Evolutionary conservation across 768 basidiomycete species (phyloP).

Genomic region (Pleurotus ostreatus): DNA sequence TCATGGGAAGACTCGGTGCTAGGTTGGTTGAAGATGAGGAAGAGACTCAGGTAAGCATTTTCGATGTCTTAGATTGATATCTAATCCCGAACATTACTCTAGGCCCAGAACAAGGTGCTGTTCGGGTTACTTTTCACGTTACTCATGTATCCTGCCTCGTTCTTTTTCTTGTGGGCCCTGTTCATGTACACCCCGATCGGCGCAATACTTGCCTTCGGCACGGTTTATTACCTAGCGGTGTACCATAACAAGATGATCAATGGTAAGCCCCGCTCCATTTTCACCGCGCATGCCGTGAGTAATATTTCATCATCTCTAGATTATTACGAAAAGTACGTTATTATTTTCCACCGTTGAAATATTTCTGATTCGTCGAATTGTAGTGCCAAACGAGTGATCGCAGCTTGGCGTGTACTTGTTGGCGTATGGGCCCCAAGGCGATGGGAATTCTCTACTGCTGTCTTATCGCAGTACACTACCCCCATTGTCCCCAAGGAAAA

Average conservation of each 20-base stretch:
- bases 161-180: conserved; percentile 83
- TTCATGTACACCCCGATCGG: conserved; percentile 75
- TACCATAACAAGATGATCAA: conserved; percentile 89
- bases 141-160: conserved; percentile 76
- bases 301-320: conserved; percentile 34
- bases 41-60: conserved; percentile 59
- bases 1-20: conserved; percentile 74
- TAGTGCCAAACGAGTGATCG: conserved; percentile 82
- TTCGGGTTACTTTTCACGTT: conserved; percentile 76
- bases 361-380: conserved; percentile 6
- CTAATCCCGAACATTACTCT: not conserved
- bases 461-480: conserved; percentile 69
- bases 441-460: conserved; percentile 77
- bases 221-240: conserved; percentile 73
- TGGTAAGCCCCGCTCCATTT: conserved; percentile 43
- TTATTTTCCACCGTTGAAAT: not conserved
- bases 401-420: conserved; percentile 95
- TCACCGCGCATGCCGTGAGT: conserved; percentile 6
- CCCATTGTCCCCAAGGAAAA: conserved; percentile 64
- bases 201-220: conserved; percentile 60
- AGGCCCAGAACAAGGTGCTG: conserved; percentile 92
- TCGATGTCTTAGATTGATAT: not conserved
- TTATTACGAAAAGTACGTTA: conserved; percentile 72
- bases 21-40: conserved; percentile 79
- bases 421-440: conserved; percentile 88